A percentile compares a stretch with the other conserved stretches of the same genome.
Evolutionary conservation across 2,329 filamentous ascomycete species (phyloP).

Genomic region (Hirsutella minnesotensis): DNA sequence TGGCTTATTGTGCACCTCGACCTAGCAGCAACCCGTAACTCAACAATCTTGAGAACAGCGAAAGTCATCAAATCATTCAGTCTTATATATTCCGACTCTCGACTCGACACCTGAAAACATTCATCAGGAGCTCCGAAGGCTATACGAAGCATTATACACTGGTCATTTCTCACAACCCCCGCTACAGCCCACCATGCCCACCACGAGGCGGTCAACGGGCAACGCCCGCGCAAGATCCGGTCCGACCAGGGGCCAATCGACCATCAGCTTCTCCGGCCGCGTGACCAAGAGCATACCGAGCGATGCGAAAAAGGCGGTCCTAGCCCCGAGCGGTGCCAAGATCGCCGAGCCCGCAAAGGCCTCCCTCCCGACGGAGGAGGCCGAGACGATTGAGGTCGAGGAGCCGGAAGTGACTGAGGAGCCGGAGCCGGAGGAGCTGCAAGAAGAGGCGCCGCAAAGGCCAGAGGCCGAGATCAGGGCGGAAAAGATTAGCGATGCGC

Average conservation of each 20-base stretch:
- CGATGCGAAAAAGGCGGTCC: constrained; percentile 31
- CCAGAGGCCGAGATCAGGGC: constrained; percentile 45
- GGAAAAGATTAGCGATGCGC: constrained; percentile 50
- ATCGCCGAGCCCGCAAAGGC: constrained; percentile 16
- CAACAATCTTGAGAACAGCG: background rate
- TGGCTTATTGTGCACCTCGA: background rate
- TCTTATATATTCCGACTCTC: background rate
- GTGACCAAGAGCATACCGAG: constrained; percentile 42
- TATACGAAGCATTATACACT: no score
- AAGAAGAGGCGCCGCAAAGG: constrained; percentile 24
- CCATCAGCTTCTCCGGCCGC: constrained; percentile 44
- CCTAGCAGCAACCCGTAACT: background rate
- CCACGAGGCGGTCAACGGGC: constrained; percentile 35
- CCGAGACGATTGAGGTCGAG: constrained; percentile 12
- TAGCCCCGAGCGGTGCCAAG: constrained; percentile 21
- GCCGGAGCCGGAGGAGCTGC: constrained; percentile 10
- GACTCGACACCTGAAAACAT: no score
- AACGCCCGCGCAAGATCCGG: constrained; percentile 21
- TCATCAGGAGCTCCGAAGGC: no score
- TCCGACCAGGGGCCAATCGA: constrained; percentile 37
- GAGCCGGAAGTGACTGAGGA: constrained; percentile 6
- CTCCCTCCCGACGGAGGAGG: constrained; percentile 9
- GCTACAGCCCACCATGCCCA: constrained; percentile 28
- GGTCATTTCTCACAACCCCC: background rate
- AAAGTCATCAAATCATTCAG: background rate